Evolutionary conservation across 1,284 basidiomycete genomes (phyloP).

Genomic region (Gymnopus androsaceus): DNA sequence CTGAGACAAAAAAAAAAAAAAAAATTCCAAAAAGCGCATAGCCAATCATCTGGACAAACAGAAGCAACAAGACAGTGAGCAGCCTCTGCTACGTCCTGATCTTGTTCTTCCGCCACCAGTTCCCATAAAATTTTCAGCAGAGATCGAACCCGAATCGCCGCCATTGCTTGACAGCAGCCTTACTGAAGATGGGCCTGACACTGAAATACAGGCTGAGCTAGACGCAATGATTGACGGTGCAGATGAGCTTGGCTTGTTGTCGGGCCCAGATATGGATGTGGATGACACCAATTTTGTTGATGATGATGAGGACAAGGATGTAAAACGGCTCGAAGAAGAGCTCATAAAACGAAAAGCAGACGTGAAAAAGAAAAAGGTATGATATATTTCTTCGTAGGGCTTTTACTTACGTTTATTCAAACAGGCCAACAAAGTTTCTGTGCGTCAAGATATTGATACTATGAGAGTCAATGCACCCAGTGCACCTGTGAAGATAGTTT

Average conservation of each 20-base stretch:
- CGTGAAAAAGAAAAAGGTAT: background rate
- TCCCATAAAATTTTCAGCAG: too few species aligned
- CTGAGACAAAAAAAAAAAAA: background rate
- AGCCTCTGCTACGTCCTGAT: background rate
- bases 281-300: background rate
- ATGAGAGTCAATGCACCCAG: background rate
- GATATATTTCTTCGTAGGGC: background rate
- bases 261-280: background rate
- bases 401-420: background rate
- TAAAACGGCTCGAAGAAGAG: background rate
- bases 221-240: background rate
- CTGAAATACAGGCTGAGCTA: too few species aligned
- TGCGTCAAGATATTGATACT: background rate
- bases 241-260: background rate
- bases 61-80: background rate
- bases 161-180: too few species aligned
- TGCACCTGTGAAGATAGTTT: background rate
- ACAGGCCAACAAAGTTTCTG: background rate
- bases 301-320: background rate
- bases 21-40: background rate
- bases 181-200: too few species aligned
- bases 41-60: background rate
- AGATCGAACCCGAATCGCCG: too few species aligned
- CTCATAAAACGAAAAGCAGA: too few species aligned
- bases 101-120: background rate